Evolutionary conservation across 805 yeast species (phyloP).

Genomic region (Cyberlindnera samutprakarnensis): DNA sequence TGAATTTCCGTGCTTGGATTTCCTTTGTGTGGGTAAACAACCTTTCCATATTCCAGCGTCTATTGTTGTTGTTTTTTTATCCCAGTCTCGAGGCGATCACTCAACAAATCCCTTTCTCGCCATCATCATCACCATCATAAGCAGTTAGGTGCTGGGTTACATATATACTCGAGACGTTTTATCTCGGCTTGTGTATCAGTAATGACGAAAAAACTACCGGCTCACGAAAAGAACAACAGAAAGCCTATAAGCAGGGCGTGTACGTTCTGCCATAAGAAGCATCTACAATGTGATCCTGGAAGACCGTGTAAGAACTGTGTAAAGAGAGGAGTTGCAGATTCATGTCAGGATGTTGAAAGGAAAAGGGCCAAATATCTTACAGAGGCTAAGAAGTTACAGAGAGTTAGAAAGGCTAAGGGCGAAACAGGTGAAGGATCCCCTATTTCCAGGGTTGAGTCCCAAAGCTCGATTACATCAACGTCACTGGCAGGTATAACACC

Average conservation of each 20-base stretch:
- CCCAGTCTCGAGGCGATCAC: too few species aligned
- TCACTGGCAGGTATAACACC: background rate
- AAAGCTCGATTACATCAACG: background rate
- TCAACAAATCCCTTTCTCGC: background rate
- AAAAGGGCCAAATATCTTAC: slow-evolving; percentile 33
- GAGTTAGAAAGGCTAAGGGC: background rate
- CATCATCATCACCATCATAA: background rate
- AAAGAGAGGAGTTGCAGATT: slow-evolving; percentile 47
- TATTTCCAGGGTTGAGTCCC: background rate
- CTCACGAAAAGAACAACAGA: slow-evolving; percentile 43
- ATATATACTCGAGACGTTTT: too few species aligned
- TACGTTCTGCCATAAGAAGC: slow-evolving; percentile 64
- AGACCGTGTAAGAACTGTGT: slow-evolving; percentile 69
- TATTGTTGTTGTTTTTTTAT: too few species aligned
- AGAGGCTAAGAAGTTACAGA: slow-evolving; percentile 6
- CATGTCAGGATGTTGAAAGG: slow-evolving; percentile 53
- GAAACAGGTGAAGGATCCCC: background rate
- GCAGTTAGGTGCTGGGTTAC: too few species aligned
- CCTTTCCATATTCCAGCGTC: too few species aligned
- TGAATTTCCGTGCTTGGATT: background rate
- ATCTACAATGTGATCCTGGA: slow-evolving; percentile 58
- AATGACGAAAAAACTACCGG: slow-evolving; percentile 59
- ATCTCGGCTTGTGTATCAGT: background rate
- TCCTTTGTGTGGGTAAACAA: background rate
- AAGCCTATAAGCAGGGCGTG: slow-evolving; percentile 67